These are phyloP conservation scores for Paecilomyces sp. DNA, from an alignment of 2,329 filamentous ascomycete species.

Conservation along the genomic window DNA sequence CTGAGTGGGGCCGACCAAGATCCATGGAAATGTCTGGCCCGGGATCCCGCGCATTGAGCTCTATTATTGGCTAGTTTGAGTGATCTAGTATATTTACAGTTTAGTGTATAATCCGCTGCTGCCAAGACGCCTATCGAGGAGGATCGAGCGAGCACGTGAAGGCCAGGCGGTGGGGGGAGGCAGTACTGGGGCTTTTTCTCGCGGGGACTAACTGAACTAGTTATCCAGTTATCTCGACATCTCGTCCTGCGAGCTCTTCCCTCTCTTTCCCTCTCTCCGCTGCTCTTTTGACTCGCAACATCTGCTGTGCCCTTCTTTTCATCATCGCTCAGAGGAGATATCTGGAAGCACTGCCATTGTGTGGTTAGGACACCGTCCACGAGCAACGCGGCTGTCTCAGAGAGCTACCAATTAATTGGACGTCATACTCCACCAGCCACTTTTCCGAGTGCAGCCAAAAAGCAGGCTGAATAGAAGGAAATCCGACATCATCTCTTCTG, in stretches of 20 bases:
- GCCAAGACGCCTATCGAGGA: neutral
- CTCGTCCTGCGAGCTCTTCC: neutral
- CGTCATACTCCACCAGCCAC: neutral
- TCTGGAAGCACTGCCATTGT: neutral
- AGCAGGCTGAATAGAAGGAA: neutral
- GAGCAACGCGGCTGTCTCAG: neutral
- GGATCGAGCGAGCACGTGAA: neutral
- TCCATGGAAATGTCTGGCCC: neutral
- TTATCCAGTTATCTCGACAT: neutral
- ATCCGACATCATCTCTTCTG: neutral
- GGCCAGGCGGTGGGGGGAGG: neutral
- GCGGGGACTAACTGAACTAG: neutral
- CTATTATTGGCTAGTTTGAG: neutral
- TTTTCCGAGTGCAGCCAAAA: neutral
- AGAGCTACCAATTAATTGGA: neutral
- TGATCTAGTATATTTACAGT: neutral
- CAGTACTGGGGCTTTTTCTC: neutral
- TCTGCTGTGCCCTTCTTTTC: neutral
- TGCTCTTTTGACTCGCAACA: neutral
- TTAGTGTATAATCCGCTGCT: neutral
- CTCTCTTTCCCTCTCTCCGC: neutral
- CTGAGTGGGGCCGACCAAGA: neutral
- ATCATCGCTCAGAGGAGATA: neutral
- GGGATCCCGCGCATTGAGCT: neutral
- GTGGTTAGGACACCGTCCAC: neutral